These are phyloP conservation scores for Rusavskia elegans DNA, from an alignment of 495 filamentous ascomycete genomes.

Conservation along the genomic window DNA sequence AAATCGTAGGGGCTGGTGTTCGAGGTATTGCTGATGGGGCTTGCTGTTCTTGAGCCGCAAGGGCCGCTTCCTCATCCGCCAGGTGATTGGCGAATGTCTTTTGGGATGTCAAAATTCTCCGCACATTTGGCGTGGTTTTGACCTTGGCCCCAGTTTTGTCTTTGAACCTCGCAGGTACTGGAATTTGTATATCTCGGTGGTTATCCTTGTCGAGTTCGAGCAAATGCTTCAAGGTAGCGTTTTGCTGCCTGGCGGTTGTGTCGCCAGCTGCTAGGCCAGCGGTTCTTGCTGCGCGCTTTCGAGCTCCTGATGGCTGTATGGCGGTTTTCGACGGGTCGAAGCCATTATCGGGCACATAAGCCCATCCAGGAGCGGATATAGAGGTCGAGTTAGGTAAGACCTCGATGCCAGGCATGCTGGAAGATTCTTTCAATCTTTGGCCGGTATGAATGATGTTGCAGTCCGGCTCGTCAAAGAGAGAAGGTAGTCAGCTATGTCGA, in stretches of 20 bases:
- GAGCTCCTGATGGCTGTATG: slow-evolving; percentile 36
- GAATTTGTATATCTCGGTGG: slow-evolving; percentile 51
- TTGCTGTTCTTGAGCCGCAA: slow-evolving; percentile 28
- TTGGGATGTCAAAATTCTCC: slow-evolving; percentile 75
- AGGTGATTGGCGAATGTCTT: slow-evolving; percentile 88
- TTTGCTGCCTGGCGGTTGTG: slow-evolving; percentile 58
- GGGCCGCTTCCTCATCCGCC: slow-evolving; percentile 68
- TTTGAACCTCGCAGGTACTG: slow-evolving; percentile 32
- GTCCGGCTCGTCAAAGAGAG: neutral
- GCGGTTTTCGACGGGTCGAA: slow-evolving; percentile 42
- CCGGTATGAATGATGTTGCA: neutral
- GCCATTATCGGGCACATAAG: slow-evolving; percentile 68
- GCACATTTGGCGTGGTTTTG: slow-evolving; percentile 66
- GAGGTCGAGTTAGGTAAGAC: slow-evolving; percentile 55
- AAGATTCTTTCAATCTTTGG: neutral
- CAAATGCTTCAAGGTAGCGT: slow-evolving; percentile 59
- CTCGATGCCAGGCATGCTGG: slow-evolving; percentile 48
- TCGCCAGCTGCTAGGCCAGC: slow-evolving; percentile 33
- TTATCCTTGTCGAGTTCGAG: slow-evolving; percentile 71
- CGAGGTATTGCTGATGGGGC: slow-evolving; percentile 3
- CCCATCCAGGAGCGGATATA: slow-evolving; percentile 64
- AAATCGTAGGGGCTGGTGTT: slow-evolving; percentile 21
- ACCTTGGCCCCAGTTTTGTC: slow-evolving; percentile 21
- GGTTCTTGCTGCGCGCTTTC: slow-evolving; percentile 48
- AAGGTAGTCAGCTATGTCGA: no score